Base-by-base conservation (phyloP, 768 basidiomycete species). In the Candolleomyces aberdarensis region DNA sequence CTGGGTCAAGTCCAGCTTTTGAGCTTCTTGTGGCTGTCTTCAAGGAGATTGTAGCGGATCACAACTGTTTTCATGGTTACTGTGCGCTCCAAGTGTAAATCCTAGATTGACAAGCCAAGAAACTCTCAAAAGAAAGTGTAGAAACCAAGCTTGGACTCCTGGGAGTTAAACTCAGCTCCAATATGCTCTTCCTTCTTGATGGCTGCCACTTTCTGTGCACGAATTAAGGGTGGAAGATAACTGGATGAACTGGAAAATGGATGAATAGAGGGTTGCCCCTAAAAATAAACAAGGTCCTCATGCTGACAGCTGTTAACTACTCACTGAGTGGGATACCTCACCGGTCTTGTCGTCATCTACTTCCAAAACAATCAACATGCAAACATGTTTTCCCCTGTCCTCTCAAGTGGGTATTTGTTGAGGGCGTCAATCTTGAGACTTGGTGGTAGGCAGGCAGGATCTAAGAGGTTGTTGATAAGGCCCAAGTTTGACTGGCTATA, bases 401-500 rank as follows among this genome's bases (percentile, higher is more conserved):
- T 39, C 40, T 41, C 55, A 15, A 56, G 41, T 9, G 32, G 32
- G 41, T 56, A 56, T 20, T 44, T 40, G 55, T 56, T 56, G 15
- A 56, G 36, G 9, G 11, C 8, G 9, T 56, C 55, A 2, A 56
- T 19, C 31, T 17, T 19, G 9, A 56, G 55, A 7, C 11, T 10
- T 15, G 8, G 13, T 9, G 55, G 55, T 13, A 41, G 55, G 41
- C 32, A 36, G 22, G 11, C n/a, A 22, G 55, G 55, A 22, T 56
- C 55, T 15, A 56, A 39, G 19, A 56, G n/a, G 14, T 56, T 36
- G 14, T 40, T 8, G 11, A 56, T 5, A 15, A 41, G 40, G 8
- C 55, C 55, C 17, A 56, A 22, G 40, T n/a, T 44, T 8, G 55
- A 56, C 36, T 44, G 55, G 41, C 55, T 56, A 44, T 56, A 13